A percentile compares a stretch with the other conserved stretches of the same genome.
phyloP scores from a whole-genome alignment of 164 flowering plant genomes.

The Malania oleifera region DNA sequence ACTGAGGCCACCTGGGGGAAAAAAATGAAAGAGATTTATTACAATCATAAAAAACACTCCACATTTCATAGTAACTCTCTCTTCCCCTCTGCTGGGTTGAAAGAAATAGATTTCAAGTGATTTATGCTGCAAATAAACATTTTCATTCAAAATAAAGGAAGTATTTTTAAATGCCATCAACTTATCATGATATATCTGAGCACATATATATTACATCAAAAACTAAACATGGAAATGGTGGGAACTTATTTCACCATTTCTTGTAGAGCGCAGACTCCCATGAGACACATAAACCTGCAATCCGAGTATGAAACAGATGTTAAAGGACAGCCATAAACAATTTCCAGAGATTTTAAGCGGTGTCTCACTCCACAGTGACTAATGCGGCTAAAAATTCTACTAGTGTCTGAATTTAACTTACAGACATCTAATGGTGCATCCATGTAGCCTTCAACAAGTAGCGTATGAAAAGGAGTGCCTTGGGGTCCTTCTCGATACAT shows the following conservation, averaged over 20 bases:
- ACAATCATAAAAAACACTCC: background rate
- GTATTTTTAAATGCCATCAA: background rate
- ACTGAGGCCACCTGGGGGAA: slow-evolving; percentile 82
- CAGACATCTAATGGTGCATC: slow-evolving; percentile 84
- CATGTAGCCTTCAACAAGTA: slow-evolving; percentile 86
- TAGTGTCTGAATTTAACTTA: slow-evolving; percentile 34
- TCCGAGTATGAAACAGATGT: background rate
- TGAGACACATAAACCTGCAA: slow-evolving; percentile 80
- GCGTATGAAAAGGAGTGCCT: slow-evolving; percentile 79
- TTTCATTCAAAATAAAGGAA: background rate
- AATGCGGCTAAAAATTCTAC: background rate
- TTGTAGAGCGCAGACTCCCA: slow-evolving; percentile 71
- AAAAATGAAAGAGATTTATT: background rate
- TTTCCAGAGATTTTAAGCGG: background rate
- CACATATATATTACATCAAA: background rate
- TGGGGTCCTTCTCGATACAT: slow-evolving; percentile 88
- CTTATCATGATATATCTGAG: background rate
- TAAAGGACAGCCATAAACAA: background rate
- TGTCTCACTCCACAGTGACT: background rate
- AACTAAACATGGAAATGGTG: background rate
- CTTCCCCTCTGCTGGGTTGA: too few relatives aligned
- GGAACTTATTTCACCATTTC: slow-evolving; percentile 55
- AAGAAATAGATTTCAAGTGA: background rate
- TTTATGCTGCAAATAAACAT: background rate
- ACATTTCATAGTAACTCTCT: too few relatives aligned